Base-by-base conservation (phyloP, 2,329 filamentous ascomycete species). In the Scedosporium dehoogii region DNA sequence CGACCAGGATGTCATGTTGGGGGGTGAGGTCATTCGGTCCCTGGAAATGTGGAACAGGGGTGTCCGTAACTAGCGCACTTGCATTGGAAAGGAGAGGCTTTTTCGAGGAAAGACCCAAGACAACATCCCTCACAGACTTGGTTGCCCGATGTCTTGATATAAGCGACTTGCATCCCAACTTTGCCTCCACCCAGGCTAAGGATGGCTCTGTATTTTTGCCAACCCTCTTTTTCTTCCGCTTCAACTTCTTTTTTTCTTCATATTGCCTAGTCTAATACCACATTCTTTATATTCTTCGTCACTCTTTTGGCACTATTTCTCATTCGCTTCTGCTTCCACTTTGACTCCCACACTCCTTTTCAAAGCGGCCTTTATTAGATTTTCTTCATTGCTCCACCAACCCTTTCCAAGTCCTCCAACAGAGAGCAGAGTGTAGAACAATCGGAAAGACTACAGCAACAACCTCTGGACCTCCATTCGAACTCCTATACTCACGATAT, bases 241-340 rank as follows among this genome's bases (percentile, higher is more conserved):
- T 58, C 53, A 29, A 53, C 59, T 48, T 59, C n/a, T n/a, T 25
- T 48, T 42, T 51, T 58, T 41, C 38, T 58, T 18, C 3, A 29
- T 58, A 25, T 41, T 44, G 16, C 27, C 46, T 60, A 21, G 14
- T 25, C 55, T 53, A 48, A 59, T 56, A 58, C 44, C 41, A 38
- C 21, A 42, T 25, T 53, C n/a, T 29, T 33, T n/a, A n/a, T 14
- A 6, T 33, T 44, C 53, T 58, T 58, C 61, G 16, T 62, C n/a
- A 14, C 62, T 48, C 23, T 29, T 38, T 62, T 64, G 4, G 53
- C 29, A n/a, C 57, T 62, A 14, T 44, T 64, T 12, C 12, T 42
- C 14, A 10, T 38, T 38, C 56, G 25, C 25, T 58, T 57, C 53
- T n/a, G 6, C 53, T 16, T 29, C 44, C 16, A 14, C 18, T 21